A percentile compares a stretch with the other conserved stretches of the same genome.
These are phyloP conservation scores for Exophiala xenobiotica DNA, from an alignment of 2,329 filamentous ascomycete species.

Conservation along the genomic window DNA sequence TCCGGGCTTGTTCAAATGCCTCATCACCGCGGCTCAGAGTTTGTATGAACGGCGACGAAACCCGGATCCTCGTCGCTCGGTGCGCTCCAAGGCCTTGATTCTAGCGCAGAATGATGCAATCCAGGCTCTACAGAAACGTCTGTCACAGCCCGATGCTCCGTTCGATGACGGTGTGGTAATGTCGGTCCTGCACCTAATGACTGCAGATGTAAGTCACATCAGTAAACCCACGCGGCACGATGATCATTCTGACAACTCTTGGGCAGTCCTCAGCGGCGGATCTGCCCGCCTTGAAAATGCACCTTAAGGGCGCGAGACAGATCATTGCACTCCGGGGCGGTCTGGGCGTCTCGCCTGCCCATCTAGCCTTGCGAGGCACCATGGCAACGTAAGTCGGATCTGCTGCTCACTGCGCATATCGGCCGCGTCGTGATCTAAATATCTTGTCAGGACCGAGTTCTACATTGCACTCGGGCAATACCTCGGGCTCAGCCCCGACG, in stretches of 20 bases:
- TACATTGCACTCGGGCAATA: conserved; percentile 23
- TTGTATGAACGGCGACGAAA: conserved; percentile 22
- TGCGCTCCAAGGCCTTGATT: conserved; percentile 12
- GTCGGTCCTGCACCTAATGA: conserved; percentile 23
- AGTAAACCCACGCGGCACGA: background rate
- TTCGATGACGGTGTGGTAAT: conserved; percentile 21
- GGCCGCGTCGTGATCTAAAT: too few relatives aligned
- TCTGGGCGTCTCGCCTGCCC: conserved; percentile 12
- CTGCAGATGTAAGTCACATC: conserved; percentile 17
- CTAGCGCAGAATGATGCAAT: conserved; percentile 20
- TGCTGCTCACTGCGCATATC: too few relatives aligned
- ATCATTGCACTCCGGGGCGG: conserved; percentile 20
- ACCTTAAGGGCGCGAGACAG: conserved; percentile 18
- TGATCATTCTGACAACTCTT: background rate
- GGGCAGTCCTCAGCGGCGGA: conserved; percentile 15
- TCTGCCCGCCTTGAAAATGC: conserved; percentile 15
- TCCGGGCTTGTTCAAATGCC: conserved; percentile 18
- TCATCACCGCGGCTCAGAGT: conserved; percentile 22
- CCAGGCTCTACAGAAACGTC: conserved; percentile 14
- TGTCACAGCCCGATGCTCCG: conserved; percentile 13
- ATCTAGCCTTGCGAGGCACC: conserved; percentile 14
- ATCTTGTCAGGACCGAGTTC: conserved; percentile 21
- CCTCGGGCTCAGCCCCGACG: conserved; percentile 14
- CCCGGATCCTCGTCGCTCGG: conserved; percentile 10
- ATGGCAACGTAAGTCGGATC: conserved; percentile 15